These are phyloP conservation scores for Tulasnella calospora DNA, from an alignment of 768 basidiomycete species.

Conservation along the genomic window DNA sequence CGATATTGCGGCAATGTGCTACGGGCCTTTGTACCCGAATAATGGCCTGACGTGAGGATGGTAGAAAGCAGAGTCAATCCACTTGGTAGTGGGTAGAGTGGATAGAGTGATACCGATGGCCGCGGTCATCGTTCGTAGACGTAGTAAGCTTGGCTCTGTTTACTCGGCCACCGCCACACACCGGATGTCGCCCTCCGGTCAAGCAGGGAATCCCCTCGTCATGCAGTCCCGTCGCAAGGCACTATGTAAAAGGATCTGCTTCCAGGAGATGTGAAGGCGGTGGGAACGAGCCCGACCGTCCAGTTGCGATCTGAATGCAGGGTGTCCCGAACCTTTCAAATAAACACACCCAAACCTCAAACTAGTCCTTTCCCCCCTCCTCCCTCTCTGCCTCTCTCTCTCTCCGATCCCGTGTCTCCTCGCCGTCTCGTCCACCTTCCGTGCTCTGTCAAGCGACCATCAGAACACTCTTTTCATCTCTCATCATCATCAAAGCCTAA, in stretches of 20 bases:
- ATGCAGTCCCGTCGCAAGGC: no score
- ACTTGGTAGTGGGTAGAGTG: background rate
- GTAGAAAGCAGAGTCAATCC: background rate
- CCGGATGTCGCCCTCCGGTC: background rate
- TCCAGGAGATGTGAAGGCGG: background rate
- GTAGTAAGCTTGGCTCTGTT: background rate
- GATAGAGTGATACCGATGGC: background rate
- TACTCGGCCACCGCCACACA: background rate
- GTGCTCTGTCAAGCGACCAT: background rate
- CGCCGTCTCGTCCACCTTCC: background rate
- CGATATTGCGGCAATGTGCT: background rate
- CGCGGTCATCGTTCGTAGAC: background rate
- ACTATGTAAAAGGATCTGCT: background rate
- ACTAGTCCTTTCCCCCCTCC: background rate
- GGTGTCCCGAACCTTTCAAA: background rate
- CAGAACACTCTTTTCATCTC: background rate
- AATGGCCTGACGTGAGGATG: background rate
- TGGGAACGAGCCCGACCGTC: background rate
- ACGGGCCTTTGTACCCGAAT: background rate
- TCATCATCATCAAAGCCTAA: background rate
- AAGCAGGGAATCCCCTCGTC: background rate
- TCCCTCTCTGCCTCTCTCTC: background rate
- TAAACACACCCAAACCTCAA: background rate
- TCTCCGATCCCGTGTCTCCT: background rate
- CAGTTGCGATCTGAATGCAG: background rate